phyloP scores from a whole-genome alignment of 1,284 basidiomycete species.

The Sparassis latifolia region DNA sequence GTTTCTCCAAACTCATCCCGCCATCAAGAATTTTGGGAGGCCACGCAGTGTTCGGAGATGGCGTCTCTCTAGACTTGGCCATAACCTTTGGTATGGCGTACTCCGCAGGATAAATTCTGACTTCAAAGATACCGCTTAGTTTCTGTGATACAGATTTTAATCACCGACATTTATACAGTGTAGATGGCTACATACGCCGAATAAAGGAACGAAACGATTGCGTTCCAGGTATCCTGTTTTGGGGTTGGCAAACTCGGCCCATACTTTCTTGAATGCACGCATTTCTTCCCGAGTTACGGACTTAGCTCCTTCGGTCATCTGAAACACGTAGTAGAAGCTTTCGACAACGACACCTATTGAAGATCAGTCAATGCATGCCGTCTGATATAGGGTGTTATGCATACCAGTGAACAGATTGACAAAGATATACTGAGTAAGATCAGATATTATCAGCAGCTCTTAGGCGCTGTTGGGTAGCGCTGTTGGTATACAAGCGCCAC shows the following conservation, averaged over 20 bases:
- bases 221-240: slow-evolving; percentile 78
- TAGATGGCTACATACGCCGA: slow-evolving; percentile 51
- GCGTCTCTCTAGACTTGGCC: slow-evolving; percentile 33
- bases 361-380: slow-evolving; percentile 1
- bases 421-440: slow-evolving; percentile 74
- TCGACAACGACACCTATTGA: slow-evolving; percentile 84
- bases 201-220: slow-evolving; percentile 72
- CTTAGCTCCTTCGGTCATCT: slow-evolving; percentile 76
- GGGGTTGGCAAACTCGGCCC: slow-evolving; percentile 80
- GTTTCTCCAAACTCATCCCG: slow-evolving; percentile 53
- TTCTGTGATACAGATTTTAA: slow-evolving; percentile 36
- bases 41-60: slow-evolving; percentile 8
- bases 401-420: slow-evolving; percentile 89
- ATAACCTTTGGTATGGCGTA: slow-evolving; percentile 58
- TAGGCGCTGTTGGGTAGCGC: background rate
- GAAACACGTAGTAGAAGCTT: slow-evolving; percentile 95
- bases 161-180: no score
- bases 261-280: slow-evolving; percentile 90
- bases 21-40: slow-evolving; percentile 33
- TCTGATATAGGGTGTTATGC: slow-evolving; percentile 1
- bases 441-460: background rate
- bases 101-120: slow-evolving; percentile 73
- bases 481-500: slow-evolving; percentile 16
- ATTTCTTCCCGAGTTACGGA: slow-evolving; percentile 87
- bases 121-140: slow-evolving; percentile 79